These are phyloP conservation scores for Fraxinus latifolia DNA, from an alignment of 305 asterid species.

Conservation along the genomic window DNA sequence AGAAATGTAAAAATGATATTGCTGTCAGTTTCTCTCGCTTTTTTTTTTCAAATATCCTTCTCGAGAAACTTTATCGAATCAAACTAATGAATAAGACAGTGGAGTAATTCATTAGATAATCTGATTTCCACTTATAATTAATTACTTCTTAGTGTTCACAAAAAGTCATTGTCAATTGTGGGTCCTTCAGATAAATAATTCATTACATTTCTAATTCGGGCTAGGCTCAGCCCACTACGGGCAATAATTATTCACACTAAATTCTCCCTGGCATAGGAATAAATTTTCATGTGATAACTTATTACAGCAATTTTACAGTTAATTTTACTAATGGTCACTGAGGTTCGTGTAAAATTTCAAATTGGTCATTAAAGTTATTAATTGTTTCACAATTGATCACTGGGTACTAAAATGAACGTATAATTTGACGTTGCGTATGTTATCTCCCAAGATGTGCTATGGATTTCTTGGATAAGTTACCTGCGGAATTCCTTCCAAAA, in stretches of 20 bases:
- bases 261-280: background rate
- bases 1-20: too few relatives aligned
- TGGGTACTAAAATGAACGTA: too few relatives aligned
- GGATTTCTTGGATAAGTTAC: too few relatives aligned
- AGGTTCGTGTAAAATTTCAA: too few relatives aligned
- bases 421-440: too few relatives aligned
- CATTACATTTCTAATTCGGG: constrained; percentile 8
- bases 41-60: background rate
- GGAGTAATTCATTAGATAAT: background rate
- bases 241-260: background rate
- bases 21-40: background rate
- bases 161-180: constrained; percentile 22
- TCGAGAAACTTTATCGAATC: background rate
- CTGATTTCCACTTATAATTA: constrained; percentile 2
- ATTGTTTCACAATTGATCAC: too few relatives aligned
- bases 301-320: background rate
- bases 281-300: background rate
- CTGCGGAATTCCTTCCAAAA: too few relatives aligned
- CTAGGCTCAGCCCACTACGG: constrained; percentile 6
- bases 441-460: too few relatives aligned
- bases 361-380: too few relatives aligned
- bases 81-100: background rate
- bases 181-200: constrained; percentile 14
- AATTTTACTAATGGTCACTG: too few relatives aligned
- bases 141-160: background rate